A percentile compares a stretch with the other conserved stretches of the same genome.
Conservation (phyloP, 108 stramenopile genomes). For the Cyclotella cryptica region DNA sequence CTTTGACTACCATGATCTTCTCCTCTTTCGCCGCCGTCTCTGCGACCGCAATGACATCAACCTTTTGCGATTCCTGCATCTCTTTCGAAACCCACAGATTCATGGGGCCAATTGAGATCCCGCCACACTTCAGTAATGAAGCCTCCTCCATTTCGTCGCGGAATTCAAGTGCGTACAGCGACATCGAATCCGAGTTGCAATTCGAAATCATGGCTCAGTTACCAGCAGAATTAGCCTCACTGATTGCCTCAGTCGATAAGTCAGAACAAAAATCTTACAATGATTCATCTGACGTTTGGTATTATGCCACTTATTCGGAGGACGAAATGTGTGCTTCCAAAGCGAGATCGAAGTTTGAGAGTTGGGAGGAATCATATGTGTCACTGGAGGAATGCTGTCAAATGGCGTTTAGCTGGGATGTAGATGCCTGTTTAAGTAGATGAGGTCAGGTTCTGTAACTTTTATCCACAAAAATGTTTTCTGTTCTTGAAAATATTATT, state of each 20-base stretch:
- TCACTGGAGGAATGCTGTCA: constrained; percentile 4
- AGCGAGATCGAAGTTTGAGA: background rate
- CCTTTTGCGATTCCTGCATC: too few species aligned
- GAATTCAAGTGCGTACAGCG: background rate
- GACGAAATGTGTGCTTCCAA: constrained; percentile 1
- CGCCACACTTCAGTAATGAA: background rate
- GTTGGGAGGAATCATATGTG: constrained; percentile 13
- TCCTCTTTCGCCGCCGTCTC: too few species aligned
- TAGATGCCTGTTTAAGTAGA: background rate
- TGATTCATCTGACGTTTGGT: background rate
- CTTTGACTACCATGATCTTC: too few species aligned
- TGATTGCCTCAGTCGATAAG: background rate
- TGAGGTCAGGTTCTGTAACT: too few species aligned
- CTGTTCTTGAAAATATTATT: too few species aligned
- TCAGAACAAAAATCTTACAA: background rate
- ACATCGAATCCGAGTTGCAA: background rate
- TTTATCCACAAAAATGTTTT: too few species aligned
- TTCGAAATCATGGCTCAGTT: background rate
- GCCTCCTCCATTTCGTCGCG: background rate
- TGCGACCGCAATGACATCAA: too few species aligned
- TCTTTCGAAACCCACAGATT: too few species aligned
- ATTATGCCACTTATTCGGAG: constrained; percentile 6
- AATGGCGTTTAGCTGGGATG: background rate
- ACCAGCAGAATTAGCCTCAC: background rate
- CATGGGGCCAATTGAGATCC: constrained; percentile 3